A percentile compares a stretch with the other conserved stretches of the same genome.
Conservation (phyloP, 768 basidiomycete genomes). For the Porphyrellus cyaneotinctus region DNA sequence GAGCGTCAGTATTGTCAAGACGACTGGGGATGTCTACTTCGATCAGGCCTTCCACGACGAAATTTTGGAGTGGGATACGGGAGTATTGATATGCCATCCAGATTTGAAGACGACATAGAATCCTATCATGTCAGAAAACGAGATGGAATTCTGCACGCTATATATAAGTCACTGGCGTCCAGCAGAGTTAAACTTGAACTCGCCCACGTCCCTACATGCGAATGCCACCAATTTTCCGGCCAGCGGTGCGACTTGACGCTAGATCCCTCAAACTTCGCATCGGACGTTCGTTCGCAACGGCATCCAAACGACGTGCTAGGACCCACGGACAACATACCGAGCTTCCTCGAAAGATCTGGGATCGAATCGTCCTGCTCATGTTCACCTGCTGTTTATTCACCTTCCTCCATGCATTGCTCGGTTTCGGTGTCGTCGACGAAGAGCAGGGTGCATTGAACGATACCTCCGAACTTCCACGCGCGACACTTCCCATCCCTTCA, state of each 20-base stretch:
- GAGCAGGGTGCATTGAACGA: background rate
- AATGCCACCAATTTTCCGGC: background rate
- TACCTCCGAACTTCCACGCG: background rate
- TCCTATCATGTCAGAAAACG: background rate
- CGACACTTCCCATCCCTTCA: background rate
- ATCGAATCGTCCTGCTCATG: conserved; percentile 20
- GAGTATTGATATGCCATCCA: too few relatives aligned
- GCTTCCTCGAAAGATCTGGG: conserved; percentile 16
- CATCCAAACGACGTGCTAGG: background rate
- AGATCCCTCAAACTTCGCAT: background rate
- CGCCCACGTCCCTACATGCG: conserved; percentile 16
- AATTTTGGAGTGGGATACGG: too few relatives aligned
- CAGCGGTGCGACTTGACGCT: background rate
- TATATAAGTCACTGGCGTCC: background rate
- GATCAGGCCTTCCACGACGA: too few relatives aligned
- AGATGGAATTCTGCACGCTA: background rate
- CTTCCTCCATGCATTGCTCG: conserved; percentile 27
- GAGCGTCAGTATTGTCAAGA: too few relatives aligned
- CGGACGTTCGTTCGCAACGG: background rate
- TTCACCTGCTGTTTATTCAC: conserved; percentile 23
- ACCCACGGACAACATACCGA: background rate
- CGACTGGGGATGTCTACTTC: too few relatives aligned
- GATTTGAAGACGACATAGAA: background rate
- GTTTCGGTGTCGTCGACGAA: conserved; percentile 14
- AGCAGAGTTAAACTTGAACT: background rate